Conservation (phyloP, 1,139 yeast species). For the Magnusiomyces paraingens region DNA sequence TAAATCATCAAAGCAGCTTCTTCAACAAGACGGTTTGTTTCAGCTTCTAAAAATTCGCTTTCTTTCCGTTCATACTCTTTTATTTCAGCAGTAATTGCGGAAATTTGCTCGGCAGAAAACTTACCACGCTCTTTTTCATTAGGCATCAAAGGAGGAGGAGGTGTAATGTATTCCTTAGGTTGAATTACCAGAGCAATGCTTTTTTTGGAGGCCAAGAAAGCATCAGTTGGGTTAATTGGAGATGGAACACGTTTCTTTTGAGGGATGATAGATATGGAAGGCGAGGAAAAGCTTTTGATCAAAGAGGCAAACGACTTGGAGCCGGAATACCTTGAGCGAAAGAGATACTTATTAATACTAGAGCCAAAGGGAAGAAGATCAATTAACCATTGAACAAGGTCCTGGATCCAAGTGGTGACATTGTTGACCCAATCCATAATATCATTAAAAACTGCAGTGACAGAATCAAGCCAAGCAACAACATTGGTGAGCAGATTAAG, state of each 20-base stretch:
- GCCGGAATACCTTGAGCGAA: too few relatives aligned
- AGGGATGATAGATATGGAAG: background rate
- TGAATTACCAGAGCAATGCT: conserved; percentile 20
- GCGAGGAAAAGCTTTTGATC: too few relatives aligned
- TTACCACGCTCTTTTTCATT: conserved; percentile 14
- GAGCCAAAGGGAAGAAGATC: too few relatives aligned
- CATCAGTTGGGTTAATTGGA: background rate
- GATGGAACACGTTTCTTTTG: background rate
- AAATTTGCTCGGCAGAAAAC: conserved; percentile 14
- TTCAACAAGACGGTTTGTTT: conserved; percentile 18
- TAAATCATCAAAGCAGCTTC: conserved; percentile 22
- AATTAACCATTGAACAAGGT: background rate
- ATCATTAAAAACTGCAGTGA: background rate
- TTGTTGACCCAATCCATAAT: background rate
- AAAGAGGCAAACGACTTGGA: too few relatives aligned
- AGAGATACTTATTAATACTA: too few relatives aligned
- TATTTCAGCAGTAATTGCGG: conserved; percentile 11
- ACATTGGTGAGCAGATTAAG: background rate
- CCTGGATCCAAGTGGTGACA: background rate
- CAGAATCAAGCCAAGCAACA: background rate
- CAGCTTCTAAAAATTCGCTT: conserved; percentile 14
- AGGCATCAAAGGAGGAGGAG: conserved; percentile 21
- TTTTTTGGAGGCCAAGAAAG: background rate
- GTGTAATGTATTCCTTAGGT: conserved; percentile 15
- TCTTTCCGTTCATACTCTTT: conserved; percentile 12